Percentiles rank a stretch among this genome's conserved stretches.
Evolutionary conservation across 352 stramenopile genomes (phyloP).

Genomic region (Poterioochromonas sp.): DNA sequence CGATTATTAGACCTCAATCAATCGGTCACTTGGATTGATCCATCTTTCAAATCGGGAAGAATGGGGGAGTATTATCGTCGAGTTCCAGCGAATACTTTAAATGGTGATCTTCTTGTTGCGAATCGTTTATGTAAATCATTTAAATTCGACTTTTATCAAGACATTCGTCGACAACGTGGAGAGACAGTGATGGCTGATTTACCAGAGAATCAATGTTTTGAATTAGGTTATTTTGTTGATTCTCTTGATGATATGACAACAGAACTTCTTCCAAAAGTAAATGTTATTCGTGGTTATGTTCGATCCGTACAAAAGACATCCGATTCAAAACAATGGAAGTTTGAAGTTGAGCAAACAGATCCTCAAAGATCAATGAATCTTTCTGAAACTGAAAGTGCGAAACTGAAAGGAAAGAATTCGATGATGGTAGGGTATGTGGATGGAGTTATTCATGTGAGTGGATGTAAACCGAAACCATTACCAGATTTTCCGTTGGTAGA

Average conservation of each 20-base stretch:
- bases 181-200: not conserved
- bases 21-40: slow-evolving; percentile 2
- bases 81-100: slow-evolving; percentile 6
- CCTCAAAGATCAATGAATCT: too few species aligned
- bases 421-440: not conserved
- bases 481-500: not conserved
- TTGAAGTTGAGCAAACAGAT: not conserved
- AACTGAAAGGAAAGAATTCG: too few species aligned
- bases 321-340: not conserved
- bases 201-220: not conserved
- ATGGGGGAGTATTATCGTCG: slow-evolving; percentile 3
- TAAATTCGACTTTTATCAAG: not conserved
- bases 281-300: not conserved
- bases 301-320: not conserved
- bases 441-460: not conserved
- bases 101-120: not conserved
- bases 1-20: not conserved
- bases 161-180: not conserved
- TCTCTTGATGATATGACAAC: not conserved
- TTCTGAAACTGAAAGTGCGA: too few species aligned
- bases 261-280: not conserved
- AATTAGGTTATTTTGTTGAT: slow-evolving; percentile 7
- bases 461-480: not conserved
- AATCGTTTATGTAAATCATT: not conserved
- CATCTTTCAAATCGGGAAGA: not conserved